Evolutionary conservation across 2,329 filamentous ascomycete genomes (phyloP).

Genomic region (Sporothrix dimorphospora): DNA sequence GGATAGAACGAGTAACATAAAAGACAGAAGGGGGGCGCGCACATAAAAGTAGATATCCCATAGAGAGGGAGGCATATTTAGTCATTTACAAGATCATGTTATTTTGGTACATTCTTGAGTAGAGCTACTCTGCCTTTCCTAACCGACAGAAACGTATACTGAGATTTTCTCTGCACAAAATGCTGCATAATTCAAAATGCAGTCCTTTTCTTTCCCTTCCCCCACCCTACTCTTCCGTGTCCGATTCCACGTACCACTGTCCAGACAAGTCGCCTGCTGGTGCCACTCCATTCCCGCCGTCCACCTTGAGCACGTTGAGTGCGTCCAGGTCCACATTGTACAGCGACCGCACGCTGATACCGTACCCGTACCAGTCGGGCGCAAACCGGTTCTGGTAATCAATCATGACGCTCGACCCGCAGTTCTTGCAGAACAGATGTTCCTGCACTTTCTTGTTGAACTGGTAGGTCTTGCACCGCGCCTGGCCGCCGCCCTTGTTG

Average conservation of each 20-base stretch:
- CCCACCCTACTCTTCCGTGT: slow-evolving; percentile 30
- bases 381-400: slow-evolving; percentile 45
- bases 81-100: not conserved
- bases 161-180: not conserved
- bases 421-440: slow-evolving; percentile 54
- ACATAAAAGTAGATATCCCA: slow-evolving; percentile 10
- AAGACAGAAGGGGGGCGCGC: not conserved
- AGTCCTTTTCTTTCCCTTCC: not conserved
- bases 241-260: slow-evolving; percentile 34
- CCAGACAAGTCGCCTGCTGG: slow-evolving; percentile 48
- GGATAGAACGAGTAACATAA: not conserved
- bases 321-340: slow-evolving; percentile 47
- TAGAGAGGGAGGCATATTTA: not conserved
- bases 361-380: slow-evolving; percentile 42
- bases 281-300: slow-evolving; percentile 43
- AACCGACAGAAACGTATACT: not conserved
- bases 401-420: slow-evolving; percentile 52
- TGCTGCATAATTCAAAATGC: not conserved
- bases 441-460: slow-evolving; percentile 54
- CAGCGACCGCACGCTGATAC: slow-evolving; percentile 45
- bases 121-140: not conserved
- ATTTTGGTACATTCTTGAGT: not conserved
- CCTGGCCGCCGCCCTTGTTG: slow-evolving; percentile 43
- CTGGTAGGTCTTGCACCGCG: slow-evolving; percentile 44
- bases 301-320: slow-evolving; percentile 43